phyloP scores from a whole-genome alignment of 1,284 basidiomycete species.

The Filobasidium uniguttulatum region DNA sequence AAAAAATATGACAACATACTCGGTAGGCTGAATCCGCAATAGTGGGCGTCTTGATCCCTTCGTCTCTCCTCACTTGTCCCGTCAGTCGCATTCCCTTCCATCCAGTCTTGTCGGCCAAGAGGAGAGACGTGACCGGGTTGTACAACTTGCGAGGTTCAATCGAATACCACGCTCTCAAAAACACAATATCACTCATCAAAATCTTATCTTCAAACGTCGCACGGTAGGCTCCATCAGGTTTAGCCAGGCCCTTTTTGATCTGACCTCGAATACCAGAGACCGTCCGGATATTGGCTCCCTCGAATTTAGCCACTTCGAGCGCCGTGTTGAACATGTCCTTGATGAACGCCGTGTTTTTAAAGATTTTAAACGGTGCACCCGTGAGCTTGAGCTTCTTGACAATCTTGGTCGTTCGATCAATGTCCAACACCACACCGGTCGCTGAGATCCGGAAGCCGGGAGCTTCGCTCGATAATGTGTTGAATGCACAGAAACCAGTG shows the following conservation, averaged over 20 bases:
- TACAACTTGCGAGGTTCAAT: conserved; percentile 91
- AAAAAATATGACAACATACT: conserved; percentile 28
- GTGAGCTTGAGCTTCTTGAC: conserved; percentile 98
- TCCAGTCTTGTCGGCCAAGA: conserved; percentile 59
- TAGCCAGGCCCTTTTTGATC: conserved; percentile 85
- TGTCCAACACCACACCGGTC: conserved; percentile 86
- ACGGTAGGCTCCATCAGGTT: conserved; percentile 87
- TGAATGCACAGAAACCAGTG: conserved; percentile 96
- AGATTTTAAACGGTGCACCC: conserved; percentile 88
- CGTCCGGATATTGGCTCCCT: conserved; percentile 88
- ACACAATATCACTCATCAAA: conserved; percentile 87
- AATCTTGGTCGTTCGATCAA: conserved; percentile 82
- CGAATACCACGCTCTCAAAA: conserved; percentile 93
- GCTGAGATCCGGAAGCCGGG: conserved; percentile 80
- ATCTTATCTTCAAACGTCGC: conserved; percentile 98
- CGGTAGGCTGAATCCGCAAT: conserved; percentile 81
- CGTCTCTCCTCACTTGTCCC: conserved; percentile 74
- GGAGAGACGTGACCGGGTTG: conserved; percentile 85
- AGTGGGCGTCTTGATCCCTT: conserved; percentile 68
- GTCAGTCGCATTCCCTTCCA: conserved; percentile 95
- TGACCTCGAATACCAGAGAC: conserved; percentile 94
- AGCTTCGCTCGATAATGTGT: conserved; percentile 53
- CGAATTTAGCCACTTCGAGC: conserved; percentile 94
- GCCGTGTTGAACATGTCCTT: conserved; percentile 93
- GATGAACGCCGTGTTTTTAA: conserved; percentile 97